phyloP scores from a whole-genome alignment of 352 stramenopile genomes.

The Globisporangium paroecandrum region DNA sequence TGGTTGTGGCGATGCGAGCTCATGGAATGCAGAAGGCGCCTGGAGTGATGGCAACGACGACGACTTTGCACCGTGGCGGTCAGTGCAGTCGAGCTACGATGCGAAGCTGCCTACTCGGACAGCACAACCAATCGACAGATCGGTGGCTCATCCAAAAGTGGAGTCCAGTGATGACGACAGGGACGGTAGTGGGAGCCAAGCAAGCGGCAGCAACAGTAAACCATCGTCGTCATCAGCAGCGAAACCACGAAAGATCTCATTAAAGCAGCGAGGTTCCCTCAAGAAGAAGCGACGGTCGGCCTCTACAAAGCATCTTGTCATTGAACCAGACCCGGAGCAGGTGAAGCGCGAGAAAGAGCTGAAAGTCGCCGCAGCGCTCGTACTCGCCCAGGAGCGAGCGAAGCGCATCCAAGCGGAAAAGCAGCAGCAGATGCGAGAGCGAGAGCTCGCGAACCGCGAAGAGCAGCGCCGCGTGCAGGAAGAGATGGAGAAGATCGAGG shows the following conservation, averaged over 20 bases:
- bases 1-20: background rate
- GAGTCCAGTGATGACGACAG: slow-evolving; percentile 6
- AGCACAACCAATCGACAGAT: background rate
- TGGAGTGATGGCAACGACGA: slow-evolving; percentile 12
- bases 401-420: slow-evolving; percentile 27
- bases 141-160: background rate
- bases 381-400: slow-evolving; percentile 34
- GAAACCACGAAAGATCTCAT: background rate
- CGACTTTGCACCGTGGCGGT: slow-evolving; percentile 15
- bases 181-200: background rate
- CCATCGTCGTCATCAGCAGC: background rate
- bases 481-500: slow-evolving; percentile 43
- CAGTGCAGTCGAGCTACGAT: background rate
- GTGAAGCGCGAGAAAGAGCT: slow-evolving; percentile 24
- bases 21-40: background rate
- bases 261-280: slow-evolving; percentile 7
- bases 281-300: slow-evolving; percentile 6
- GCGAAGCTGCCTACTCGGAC: background rate
- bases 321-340: slow-evolving; percentile 13
- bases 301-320: background rate
- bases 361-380: slow-evolving; percentile 36
- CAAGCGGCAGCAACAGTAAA: background rate
- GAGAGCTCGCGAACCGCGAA: slow-evolving; percentile 20
- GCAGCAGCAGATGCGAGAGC: slow-evolving; percentile 22
- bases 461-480: slow-evolving; percentile 27